Percentiles rank a stretch among this genome's conserved stretches.
phyloP scores from a whole-genome alignment of 805 yeast species.

The Candida sithepensis region DNA sequence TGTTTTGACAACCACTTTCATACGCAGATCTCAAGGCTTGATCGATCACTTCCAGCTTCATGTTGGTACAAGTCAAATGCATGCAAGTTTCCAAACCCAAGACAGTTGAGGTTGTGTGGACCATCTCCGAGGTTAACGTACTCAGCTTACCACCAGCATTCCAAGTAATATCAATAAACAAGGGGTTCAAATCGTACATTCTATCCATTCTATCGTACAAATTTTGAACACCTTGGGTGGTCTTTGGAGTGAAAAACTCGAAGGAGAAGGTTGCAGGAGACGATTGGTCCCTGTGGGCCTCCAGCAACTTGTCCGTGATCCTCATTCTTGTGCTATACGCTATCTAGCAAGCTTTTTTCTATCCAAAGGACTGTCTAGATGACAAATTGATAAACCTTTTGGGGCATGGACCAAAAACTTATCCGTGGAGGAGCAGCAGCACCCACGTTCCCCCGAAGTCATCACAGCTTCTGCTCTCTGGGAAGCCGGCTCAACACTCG shows the following conservation, averaged over 20 bases:
- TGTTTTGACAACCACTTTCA: constrained; percentile 91
- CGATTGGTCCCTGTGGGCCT: constrained; percentile 32
- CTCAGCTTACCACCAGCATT: constrained; percentile 94
- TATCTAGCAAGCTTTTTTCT: no score
- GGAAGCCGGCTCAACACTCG: neutral
- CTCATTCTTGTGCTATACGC: constrained; percentile 34
- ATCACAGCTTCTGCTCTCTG: neutral
- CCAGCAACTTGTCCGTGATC: constrained; percentile 41
- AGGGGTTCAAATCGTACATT: constrained; percentile 89
- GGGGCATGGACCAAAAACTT: neutral
- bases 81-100: constrained; percentile 94
- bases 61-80: constrained; percentile 97
- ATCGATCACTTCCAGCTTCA: constrained; percentile 79
- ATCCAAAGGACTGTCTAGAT: no score
- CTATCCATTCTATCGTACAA: constrained; percentile 96
- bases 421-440: neutral
- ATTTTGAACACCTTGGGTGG: constrained; percentile 94
- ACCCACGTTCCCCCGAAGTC: neutral
- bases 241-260: constrained; percentile 96
- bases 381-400: no score
- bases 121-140: constrained; percentile 84
- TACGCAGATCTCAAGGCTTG: constrained; percentile 82
- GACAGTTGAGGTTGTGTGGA: constrained; percentile 83
- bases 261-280: constrained; percentile 78
- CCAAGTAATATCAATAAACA: constrained; percentile 96